Evolutionary conservation across 1,284 basidiomycete genomes (phyloP), one percentile per base, ranked within the genome.

Genomic region (Paramarasmius palmivorus): DNA sequence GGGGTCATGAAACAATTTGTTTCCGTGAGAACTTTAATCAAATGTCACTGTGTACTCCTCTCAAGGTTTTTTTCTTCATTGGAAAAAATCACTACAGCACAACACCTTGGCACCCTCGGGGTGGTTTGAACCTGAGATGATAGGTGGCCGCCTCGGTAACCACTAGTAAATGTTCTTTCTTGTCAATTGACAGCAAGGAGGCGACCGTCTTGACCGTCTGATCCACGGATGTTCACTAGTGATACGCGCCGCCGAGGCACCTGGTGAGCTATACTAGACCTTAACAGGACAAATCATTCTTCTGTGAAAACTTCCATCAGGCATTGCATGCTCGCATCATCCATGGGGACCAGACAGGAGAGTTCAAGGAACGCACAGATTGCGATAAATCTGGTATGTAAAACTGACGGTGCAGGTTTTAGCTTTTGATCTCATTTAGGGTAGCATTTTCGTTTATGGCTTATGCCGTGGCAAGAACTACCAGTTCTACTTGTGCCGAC

Each of bases 241-340:
- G 22, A 10, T 25, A 25, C 19, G 10, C 22, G 8, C 26, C 41
- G 26, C 22, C 22, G 41, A 44, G 26, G 26, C 41, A 44, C 41
- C 41, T 44, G 41, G 17, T 26, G 15, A 22, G 35, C 51, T 45
- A 44, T 47, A 41, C 53, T 55, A 55, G 49, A 39, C 53, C 53
- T 46, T 26, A 51, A 51, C 41, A 37, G 53, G 53, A 55, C 53
- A 54, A n/a, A 47, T 50, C 53, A 55, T 26, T 47, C 29, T 49
- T 49, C 44, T 32, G 12, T 32, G 29, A 32, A 32, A 32, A 39
- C 46, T 44, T 49, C 44, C 46, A 49, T 50, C 35, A 50, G 36
- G 52, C 42, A 35, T 36, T 38, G 51, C 35, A 34, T 49, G 34
- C 36, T 17, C 49, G 36, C 49, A 50, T 55, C 29, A 49, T 50